A percentile compares a stretch with the other conserved stretches of the same genome.
phyloP scores from a whole-genome alignment of 257 asterid species.

The Solanum dulcamara region DNA sequence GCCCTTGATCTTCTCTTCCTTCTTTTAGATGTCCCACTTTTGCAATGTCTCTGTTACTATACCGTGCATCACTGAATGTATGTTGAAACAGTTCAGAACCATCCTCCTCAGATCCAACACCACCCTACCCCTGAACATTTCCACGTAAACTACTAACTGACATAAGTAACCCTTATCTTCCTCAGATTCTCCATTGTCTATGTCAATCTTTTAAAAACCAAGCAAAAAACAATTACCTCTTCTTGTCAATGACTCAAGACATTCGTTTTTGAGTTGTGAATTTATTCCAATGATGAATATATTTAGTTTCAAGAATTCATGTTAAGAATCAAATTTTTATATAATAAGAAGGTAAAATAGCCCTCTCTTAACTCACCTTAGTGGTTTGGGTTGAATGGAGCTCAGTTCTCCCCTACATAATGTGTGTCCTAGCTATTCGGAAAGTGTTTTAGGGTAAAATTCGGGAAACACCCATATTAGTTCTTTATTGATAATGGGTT shows the following conservation, averaged over 20 bases:
- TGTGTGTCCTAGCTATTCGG: neutral
- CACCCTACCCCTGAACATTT: neutral
- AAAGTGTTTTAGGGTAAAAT: neutral
- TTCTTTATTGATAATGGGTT: neutral
- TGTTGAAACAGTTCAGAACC: neutral
- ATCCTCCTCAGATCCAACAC: neutral
- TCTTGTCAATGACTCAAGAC: neutral
- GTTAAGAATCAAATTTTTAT: neutral
- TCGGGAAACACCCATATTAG: neutral
- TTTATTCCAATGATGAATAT: neutral
- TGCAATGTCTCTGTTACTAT: neutral
- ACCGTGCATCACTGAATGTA: neutral
- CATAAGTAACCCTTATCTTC: neutral
- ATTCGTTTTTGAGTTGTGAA: neutral
- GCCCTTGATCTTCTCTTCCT: neutral
- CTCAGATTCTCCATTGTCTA: neutral
- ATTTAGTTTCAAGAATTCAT: neutral
- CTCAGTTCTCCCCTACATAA: neutral
- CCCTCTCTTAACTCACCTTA: neutral
- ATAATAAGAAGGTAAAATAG: neutral
- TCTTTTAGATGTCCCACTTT: neutral
- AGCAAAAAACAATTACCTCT: neutral
- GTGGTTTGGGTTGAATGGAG: neutral
- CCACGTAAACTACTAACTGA: neutral
- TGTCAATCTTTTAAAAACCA: neutral